Evolutionary conservation across 164 flowering plant species (phyloP).

Genomic region (Magnolia sinica): DNA sequence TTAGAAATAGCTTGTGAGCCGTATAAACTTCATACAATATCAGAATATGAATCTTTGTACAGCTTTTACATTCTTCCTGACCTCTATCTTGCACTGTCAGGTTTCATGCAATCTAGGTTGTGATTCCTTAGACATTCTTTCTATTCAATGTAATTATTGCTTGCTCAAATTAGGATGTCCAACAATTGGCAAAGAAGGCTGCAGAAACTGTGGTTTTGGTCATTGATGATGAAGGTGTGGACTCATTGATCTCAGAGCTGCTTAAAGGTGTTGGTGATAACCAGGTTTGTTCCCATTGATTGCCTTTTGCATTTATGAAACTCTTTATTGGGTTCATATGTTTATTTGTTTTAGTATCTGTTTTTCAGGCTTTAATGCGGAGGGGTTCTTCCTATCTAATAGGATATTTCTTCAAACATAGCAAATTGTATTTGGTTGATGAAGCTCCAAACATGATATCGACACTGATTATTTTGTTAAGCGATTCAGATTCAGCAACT

Average conservation of each 20-base stretch:
- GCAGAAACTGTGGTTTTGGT: constrained; percentile 93
- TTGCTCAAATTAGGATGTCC: constrained; percentile 55
- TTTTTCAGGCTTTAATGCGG: constrained; percentile 65
- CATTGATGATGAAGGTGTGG: constrained; percentile 95
- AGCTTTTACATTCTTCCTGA: neutral
- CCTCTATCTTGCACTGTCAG: neutral
- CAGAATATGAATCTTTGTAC: neutral
- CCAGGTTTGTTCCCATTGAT: constrained; percentile 43
- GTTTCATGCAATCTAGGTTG: neutral
- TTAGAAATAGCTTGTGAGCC: too few relatives aligned
- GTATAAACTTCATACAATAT: neutral
- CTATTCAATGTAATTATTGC: neutral
- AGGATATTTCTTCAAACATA: constrained; percentile 87
- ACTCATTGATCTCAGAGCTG: constrained; percentile 74
- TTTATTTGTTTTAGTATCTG: neutral
- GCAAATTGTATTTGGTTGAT: constrained; percentile 90
- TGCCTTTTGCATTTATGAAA: neutral
- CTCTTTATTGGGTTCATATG: neutral
- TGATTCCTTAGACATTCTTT: neutral
- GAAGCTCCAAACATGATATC: constrained; percentile 92
- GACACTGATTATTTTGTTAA: constrained; percentile 75
- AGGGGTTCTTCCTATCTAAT: constrained; percentile 75
- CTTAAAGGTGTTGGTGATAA: constrained; percentile 76
- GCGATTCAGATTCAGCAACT: constrained; percentile 84
- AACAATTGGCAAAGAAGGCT: constrained; percentile 77